Conservation (phyloP, 768 basidiomycete genomes). For the Scleroderma bovista region DNA sequence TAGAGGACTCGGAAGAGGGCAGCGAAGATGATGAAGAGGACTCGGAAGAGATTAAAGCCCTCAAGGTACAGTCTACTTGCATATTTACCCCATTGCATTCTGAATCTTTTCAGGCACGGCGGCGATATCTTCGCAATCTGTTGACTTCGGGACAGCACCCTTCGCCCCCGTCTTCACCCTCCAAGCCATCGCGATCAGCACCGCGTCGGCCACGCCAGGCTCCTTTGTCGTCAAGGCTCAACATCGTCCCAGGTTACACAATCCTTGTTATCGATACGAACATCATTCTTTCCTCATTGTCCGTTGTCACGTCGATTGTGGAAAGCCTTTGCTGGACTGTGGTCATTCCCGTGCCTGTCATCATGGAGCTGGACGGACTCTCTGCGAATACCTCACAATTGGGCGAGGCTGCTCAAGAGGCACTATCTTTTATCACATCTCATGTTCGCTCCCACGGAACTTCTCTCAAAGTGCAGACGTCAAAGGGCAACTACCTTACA, state of each 20-base stretch:
- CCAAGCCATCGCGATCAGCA: slow-evolving; percentile 22
- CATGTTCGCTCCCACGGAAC: slow-evolving; percentile 68
- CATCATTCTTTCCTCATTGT: slow-evolving; percentile 80
- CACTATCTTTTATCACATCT: slow-evolving; percentile 69
- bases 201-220: slow-evolving; percentile 24
- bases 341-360: slow-evolving; percentile 86
- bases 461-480: slow-evolving; percentile 91
- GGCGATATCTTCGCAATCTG: slow-evolving; percentile 68
- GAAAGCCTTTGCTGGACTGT: slow-evolving; percentile 84
- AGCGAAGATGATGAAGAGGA: slow-evolving; percentile 60
- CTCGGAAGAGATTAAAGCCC: slow-evolving; percentile 65
- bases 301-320: slow-evolving; percentile 66
- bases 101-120: slow-evolving; percentile 49
- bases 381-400: slow-evolving; percentile 57
- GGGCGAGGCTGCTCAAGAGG: slow-evolving; percentile 66
- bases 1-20: slow-evolving; percentile 40
- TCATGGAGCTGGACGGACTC: slow-evolving; percentile 97
- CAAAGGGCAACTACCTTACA: slow-evolving; percentile 87
- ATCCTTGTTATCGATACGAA: slow-evolving; percentile 93
- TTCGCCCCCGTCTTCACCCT: slow-evolving; percentile 14
- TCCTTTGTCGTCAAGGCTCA: slow-evolving; percentile 38
- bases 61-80: slow-evolving; percentile 53
- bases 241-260: slow-evolving; percentile 80
- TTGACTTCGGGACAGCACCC: slow-evolving; percentile 41
- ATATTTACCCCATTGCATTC: background rate